These are phyloP conservation scores for Colletotrichum viniferum DNA, from an alignment of 2,329 filamentous ascomycete genomes.

Conservation along the genomic window DNA sequence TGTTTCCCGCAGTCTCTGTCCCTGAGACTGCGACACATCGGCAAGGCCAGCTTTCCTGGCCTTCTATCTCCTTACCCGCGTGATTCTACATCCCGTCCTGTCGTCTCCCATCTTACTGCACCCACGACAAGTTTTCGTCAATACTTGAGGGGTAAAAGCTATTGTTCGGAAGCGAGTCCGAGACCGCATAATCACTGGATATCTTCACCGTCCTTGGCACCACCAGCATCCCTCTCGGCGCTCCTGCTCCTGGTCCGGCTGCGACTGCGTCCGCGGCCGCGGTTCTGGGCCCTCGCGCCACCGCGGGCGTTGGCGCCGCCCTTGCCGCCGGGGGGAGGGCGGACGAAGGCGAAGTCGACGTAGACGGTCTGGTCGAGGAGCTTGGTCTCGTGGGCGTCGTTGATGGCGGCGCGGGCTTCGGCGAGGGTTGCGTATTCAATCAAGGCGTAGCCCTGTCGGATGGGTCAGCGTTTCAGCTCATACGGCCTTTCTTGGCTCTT, in stretches of 20 bases:
- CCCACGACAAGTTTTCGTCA: not conserved
- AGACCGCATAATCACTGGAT: not conserved
- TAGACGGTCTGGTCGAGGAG: conserved; percentile 80
- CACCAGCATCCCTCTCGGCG: conserved; percentile 1
- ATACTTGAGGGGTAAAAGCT: not conserved
- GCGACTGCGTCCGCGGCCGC: conserved; percentile 34
- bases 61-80: not conserved
- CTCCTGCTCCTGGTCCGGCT: conserved; percentile 49
- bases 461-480: not conserved
- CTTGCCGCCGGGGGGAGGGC: conserved; percentile 66
- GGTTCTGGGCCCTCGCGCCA: conserved; percentile 42
- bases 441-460: conserved; percentile 74
- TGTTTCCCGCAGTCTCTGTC: not conserved
- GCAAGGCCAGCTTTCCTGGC: not conserved
- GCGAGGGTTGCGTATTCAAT: conserved; percentile 83
- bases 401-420: conserved; percentile 82
- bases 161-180: not conserved
- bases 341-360: conserved; percentile 86
- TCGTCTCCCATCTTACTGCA: not conserved
- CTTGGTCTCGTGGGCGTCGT: conserved; percentile 77
- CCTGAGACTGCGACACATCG: conserved; percentile 12
- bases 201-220: not conserved
- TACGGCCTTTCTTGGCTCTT: not conserved
- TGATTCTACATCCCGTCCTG: not conserved
- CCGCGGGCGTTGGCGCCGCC: conserved; percentile 33